A percentile compares a stretch with the other conserved stretches of the same genome.
These are phyloP conservation scores for Cyclaneusma minus DNA, from an alignment of 2,329 filamentous ascomycete species.

Conservation along the genomic window DNA sequence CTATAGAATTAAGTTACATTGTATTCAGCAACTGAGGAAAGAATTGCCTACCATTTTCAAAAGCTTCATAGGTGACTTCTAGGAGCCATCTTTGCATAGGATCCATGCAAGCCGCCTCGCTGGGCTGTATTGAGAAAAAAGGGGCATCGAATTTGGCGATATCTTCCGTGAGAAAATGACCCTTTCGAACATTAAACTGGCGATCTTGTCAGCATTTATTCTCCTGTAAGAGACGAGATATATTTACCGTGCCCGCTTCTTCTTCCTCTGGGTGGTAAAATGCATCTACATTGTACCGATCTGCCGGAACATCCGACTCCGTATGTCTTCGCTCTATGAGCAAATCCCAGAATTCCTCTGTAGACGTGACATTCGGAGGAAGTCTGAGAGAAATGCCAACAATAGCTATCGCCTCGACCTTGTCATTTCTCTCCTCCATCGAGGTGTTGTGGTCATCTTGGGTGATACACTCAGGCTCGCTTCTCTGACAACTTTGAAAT, in stretches of 20 bases:
- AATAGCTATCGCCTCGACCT: slow-evolving; percentile 18
- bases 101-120: slow-evolving; percentile 19
- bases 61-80: slow-evolving; percentile 24
- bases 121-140: slow-evolving; percentile 9
- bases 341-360: slow-evolving; percentile 20
- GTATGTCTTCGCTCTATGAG: no score
- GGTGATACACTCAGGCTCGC: no score
- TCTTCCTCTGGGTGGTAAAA: no score
- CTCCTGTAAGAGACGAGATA: no score
- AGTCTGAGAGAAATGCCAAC: slow-evolving; percentile 18
- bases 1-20: slow-evolving; percentile 1
- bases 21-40: slow-evolving; percentile 16
- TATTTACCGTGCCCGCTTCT: slow-evolving; percentile 29
- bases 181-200: slow-evolving; percentile 1
- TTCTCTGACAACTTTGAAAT: no score
- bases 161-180: slow-evolving; percentile 8
- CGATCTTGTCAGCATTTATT: not conserved
- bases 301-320: no score
- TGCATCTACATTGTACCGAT: no score
- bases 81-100: slow-evolving; percentile 35
- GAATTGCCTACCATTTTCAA: slow-evolving; percentile 17
- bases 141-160: slow-evolving; percentile 8
- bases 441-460: no score
- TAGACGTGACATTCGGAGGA: slow-evolving; percentile 17
- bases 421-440: no score